Evolutionary conservation across 2,329 filamentous ascomycete genomes (phyloP).

Genomic region (Rhinocladiella mackenziei): DNA sequence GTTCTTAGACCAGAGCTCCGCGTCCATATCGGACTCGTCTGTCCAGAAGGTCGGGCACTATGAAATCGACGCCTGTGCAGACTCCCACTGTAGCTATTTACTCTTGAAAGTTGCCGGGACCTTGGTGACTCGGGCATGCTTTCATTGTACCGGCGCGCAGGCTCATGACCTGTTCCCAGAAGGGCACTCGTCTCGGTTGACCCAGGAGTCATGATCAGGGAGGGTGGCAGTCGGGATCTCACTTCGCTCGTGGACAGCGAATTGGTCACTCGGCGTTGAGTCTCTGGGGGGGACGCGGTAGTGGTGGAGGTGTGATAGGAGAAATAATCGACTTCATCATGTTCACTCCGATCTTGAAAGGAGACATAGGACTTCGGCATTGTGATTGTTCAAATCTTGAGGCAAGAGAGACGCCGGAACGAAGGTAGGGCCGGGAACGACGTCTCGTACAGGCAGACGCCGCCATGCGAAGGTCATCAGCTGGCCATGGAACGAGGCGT

Average conservation of each 20-base stretch:
- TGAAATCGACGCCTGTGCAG: constrained; percentile 19
- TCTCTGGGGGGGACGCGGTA: constrained; percentile 14
- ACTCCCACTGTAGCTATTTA: constrained; percentile 24
- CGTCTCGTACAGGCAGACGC: constrained; percentile 17
- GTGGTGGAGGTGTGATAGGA: constrained; percentile 1
- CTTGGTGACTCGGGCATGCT: constrained; percentile 10
- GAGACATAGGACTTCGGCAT: constrained; percentile 26
- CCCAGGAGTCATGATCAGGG: constrained; percentile 17
- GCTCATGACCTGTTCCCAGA: constrained; percentile 13
- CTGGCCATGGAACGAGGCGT: constrained; percentile 10
- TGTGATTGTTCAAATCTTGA: constrained; percentile 1
- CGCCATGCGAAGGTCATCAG: constrained; percentile 16
- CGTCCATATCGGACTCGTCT: constrained; percentile 21
- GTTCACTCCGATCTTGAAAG: constrained; percentile 15
- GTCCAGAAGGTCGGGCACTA: constrained; percentile 17
- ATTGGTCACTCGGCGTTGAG: constrained; percentile 3
- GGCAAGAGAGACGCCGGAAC: neutral
- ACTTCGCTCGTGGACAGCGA: constrained; percentile 18
- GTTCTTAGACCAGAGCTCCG: constrained; percentile 25
- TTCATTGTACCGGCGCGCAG: constrained; percentile 15
- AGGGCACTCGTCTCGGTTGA: constrained; percentile 20
- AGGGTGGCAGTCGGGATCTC: constrained; percentile 13
- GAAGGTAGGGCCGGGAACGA: constrained; percentile 6
- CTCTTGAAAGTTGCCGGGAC: constrained; percentile 25
- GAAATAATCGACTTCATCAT: constrained; percentile 14